These are phyloP conservation scores for Nicotiana paniculata DNA, from an alignment of 257 asterid genomes.

Conservation along the genomic window DNA sequence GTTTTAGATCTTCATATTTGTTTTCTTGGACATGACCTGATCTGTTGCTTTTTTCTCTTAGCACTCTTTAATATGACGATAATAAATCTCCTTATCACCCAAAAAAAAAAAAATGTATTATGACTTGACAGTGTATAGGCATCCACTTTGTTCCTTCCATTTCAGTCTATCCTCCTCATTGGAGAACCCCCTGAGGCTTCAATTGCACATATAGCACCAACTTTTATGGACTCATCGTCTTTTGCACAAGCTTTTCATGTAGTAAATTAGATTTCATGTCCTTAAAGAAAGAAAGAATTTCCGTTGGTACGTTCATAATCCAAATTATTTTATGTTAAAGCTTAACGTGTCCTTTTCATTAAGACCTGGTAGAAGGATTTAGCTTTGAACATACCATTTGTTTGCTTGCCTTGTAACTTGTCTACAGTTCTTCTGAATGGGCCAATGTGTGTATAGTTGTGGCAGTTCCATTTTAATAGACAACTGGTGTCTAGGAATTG, in stretches of 20 bases:
- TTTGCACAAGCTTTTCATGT: background rate
- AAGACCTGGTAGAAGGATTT: background rate
- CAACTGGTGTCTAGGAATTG: background rate
- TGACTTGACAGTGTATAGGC: background rate
- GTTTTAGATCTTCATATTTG: background rate
- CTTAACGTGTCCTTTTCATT: background rate
- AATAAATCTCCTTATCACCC: no score
- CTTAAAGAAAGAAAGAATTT: background rate
- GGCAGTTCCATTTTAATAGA: background rate
- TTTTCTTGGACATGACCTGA: background rate
- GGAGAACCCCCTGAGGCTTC: background rate
- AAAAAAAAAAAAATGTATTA: no score
- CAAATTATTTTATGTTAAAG: background rate
- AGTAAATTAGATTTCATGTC: background rate
- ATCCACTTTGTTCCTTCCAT: slow-evolving; percentile 1
- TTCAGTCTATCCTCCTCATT: slow-evolving; percentile 2
- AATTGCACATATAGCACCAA: background rate
- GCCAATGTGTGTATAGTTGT: background rate
- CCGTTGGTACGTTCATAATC: background rate
- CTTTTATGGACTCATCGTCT: background rate
- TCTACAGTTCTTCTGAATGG: background rate
- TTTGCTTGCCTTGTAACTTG: background rate
- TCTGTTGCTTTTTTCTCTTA: background rate
- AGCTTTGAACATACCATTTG: background rate
- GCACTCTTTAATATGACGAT: background rate